These are phyloP conservation scores for Mortierella sp. DNA, from an alignment of 371 early-diverging fungal genomes.

Conservation along the genomic window DNA sequence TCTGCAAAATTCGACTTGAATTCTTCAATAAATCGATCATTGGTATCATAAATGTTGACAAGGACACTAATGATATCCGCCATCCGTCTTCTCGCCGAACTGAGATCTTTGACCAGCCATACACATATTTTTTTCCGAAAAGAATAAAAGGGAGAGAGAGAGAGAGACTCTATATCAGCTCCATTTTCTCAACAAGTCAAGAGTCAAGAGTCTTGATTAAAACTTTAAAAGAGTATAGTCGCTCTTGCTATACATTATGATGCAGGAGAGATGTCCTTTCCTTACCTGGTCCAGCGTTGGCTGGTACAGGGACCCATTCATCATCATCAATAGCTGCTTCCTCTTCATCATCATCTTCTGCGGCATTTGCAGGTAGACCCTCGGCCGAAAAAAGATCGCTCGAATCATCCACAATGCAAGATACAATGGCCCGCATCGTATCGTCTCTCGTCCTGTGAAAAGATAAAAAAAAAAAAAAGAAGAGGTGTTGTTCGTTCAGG, in stretches of 20 bases:
- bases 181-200: not conserved
- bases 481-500: not conserved
- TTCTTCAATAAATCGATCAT: conserved; percentile 67
- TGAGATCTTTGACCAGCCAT: conserved; percentile 46
- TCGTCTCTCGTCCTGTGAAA: conserved; percentile 60
- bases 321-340: conserved; percentile 53
- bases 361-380: conserved; percentile 20
- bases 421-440: conserved; percentile 66
- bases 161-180: not conserved
- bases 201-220: not conserved
- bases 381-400: conserved; percentile 35
- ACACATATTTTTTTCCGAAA: not conserved
- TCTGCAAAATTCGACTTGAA: conserved; percentile 63
- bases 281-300: conserved; percentile 57
- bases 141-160: not conserved
- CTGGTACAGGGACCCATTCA: conserved; percentile 62
- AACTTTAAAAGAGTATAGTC: not conserved
- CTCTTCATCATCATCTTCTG: conserved; percentile 49
- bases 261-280: not conserved
- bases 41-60: conserved; percentile 66
- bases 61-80: conserved; percentile 65
- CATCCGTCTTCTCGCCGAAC: conserved; percentile 52
- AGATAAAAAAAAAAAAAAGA: not conserved
- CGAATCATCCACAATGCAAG: conserved; percentile 55
- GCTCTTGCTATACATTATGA: too few relatives aligned